These are phyloP conservation scores for Diaporthe eres DNA, from an alignment of 2,329 filamentous ascomycete species.

Conservation along the genomic window DNA sequence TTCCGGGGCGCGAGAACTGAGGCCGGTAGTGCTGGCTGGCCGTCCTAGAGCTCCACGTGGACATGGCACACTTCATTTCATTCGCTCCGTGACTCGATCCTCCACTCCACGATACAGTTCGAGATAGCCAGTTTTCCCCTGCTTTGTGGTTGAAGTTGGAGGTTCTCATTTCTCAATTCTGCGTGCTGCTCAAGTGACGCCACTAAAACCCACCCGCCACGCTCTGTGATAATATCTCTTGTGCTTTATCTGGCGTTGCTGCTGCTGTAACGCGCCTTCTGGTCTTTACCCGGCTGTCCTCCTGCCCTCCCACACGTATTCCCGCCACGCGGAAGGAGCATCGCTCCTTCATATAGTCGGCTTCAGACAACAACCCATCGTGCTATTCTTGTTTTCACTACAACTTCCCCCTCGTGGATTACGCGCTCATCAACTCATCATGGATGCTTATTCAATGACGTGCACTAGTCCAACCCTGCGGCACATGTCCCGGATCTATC, in stretches of 20 bases:
- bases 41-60: neutral
- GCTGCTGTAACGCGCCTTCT: neutral
- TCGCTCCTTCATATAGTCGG: neutral
- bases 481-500: slow-evolving; percentile 63
- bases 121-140: neutral
- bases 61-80: neutral
- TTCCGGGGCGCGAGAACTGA: neutral
- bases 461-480: slow-evolving; percentile 60
- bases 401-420: too few relatives aligned
- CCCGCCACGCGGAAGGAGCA: neutral
- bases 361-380: neutral
- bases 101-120: neutral
- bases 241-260: neutral
- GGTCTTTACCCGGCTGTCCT: neutral
- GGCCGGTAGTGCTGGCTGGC: slow-evolving; percentile 24
- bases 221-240: neutral
- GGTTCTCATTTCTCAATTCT: neutral
- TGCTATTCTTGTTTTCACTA: neutral
- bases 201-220: neutral
- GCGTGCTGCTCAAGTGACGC: slow-evolving; percentile 5
- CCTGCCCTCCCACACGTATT: neutral
- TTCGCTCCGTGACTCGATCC: neutral
- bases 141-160: neutral
- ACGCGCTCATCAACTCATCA: slow-evolving; percentile 43
- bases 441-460: slow-evolving; percentile 69